Evolutionary conservation across 495 filamentous ascomycete genomes (phyloP), one percentile per base, ranked within the genome.

Genomic region (Podospora tetraspora): DNA sequence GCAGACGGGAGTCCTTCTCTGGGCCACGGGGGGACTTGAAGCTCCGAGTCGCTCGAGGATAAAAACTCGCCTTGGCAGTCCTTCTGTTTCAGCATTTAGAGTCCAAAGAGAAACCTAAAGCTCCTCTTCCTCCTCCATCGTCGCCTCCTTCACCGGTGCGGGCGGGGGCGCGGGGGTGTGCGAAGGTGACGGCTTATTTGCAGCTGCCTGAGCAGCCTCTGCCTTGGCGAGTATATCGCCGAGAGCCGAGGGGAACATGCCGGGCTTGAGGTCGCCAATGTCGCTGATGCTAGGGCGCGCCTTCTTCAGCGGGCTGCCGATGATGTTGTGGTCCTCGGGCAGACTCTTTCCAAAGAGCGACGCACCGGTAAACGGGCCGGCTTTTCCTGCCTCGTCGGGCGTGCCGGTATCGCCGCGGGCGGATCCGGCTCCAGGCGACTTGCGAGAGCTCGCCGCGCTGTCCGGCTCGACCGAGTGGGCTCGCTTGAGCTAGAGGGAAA

Each of bases 271-370:
- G 84, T 58, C 72, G 64, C 65, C 69, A n/a, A 71, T 67, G 62
- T 69, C 75, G 56, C 73, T 76, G 30, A 94, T 80, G 75, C 89
- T 92, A 5, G 89, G 87, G 21, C 93, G 82, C 23, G 92, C 89
- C 76, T 92, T 94, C 80, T 97, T 97, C 75, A 93, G 79, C 16
- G 93, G 93, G 69, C 90, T 94, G 22, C 90, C 92, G 23, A 94
- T 76, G 25, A 86, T 67, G 64, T 67, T 78, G 43, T 52, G 16
- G 43, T 87, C 86, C 57, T 74, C 75, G 0, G 75, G 66, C 1
- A 79, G 69, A 64, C 62, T 72, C 67, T 72, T 78, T 19, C 72
- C 75, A 37, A 79, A 84, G 16, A 80, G 23, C 22, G 64, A 21
- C n/a, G 66, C 73, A 68, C 67, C 78, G 59, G 64, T 68, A 25